phyloP scores from a whole-genome alignment of 1,284 basidiomycete genomes.

The Tylopilus orsonianus region DNA sequence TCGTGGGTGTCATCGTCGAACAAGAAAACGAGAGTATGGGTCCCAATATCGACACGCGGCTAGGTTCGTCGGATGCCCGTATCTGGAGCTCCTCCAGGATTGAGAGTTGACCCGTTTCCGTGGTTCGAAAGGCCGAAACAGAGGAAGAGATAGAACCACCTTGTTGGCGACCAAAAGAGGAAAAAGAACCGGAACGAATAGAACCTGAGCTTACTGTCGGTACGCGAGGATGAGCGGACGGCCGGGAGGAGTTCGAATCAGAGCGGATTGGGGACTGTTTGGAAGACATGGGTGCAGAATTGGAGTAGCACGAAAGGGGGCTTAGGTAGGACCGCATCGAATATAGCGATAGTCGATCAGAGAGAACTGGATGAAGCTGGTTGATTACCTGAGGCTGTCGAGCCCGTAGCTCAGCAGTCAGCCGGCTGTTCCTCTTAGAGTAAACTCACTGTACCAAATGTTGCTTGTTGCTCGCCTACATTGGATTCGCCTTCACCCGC shows the following conservation, averaged over 20 bases:
- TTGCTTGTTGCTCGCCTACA: constrained; percentile 45
- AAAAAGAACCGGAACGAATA: constrained; percentile 50
- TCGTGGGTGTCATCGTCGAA: constrained; percentile 30
- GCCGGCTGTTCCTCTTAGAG: constrained; percentile 7
- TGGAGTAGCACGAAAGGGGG: constrained; percentile 43
- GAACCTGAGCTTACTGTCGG: constrained; percentile 42
- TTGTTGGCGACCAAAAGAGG: constrained; percentile 46
- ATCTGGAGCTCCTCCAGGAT: constrained; percentile 20
- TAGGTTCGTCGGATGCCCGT: constrained; percentile 21
- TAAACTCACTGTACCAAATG: constrained; percentile 57
- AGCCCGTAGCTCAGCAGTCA: constrained; percentile 13
- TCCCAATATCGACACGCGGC: constrained; percentile 34
- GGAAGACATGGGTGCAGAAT: constrained; percentile 51
- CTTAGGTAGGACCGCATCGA: constrained; percentile 56
- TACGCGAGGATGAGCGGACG: constrained; percentile 39
- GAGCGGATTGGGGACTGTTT: constrained; percentile 33
- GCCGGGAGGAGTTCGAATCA: constrained; percentile 49
- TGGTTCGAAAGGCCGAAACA: constrained; percentile 42
- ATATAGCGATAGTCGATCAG: constrained; percentile 61
- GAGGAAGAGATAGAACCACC: constrained; percentile 33
- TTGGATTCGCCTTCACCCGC: constrained; percentile 23
- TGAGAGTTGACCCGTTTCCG: constrained; percentile 25
- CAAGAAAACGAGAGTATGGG: constrained; percentile 35
- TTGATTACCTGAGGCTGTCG: constrained; percentile 43
- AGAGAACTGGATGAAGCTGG: constrained; percentile 39